Evolutionary conservation across 2,329 filamentous ascomycete species (phyloP).

Genomic region (Phaeoacremonium minimum): DNA sequence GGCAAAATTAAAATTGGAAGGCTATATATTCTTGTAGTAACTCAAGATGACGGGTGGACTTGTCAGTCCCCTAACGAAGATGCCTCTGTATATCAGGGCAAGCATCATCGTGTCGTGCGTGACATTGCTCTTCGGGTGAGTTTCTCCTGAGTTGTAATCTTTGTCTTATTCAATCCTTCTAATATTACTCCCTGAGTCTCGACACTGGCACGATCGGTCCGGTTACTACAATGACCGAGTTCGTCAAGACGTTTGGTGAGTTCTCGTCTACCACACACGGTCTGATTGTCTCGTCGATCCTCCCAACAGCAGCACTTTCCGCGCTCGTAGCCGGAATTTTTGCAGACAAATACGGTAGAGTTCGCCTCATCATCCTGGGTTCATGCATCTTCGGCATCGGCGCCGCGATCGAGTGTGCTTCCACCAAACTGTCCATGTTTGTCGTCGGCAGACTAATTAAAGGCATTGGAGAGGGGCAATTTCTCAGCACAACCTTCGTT

Average conservation of each 20-base stretch:
- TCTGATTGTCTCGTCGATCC: conserved; percentile 54
- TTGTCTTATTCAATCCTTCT: neutral
- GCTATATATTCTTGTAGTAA: too few species aligned
- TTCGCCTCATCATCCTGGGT: conserved; percentile 46
- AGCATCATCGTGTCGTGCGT: conserved; percentile 13
- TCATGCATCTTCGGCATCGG: conserved; percentile 49
- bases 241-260: conserved; percentile 43
- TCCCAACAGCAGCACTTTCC: conserved; percentile 55
- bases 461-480: conserved; percentile 55
- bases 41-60: too few species aligned
- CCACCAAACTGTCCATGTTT: conserved; percentile 41
- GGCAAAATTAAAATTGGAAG: too few species aligned
- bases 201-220: conserved; percentile 53
- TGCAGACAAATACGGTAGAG: conserved; percentile 47
- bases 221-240: conserved; percentile 53
- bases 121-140: conserved; percentile 14
- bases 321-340: conserved; percentile 55
- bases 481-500: conserved; percentile 44
- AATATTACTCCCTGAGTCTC: conserved; percentile 13
- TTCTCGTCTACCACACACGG: conserved; percentile 53
- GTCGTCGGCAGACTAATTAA: conserved; percentile 49
- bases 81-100: conserved; percentile 12
- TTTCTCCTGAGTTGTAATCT: neutral
- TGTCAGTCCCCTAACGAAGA: neutral
- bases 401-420: conserved; percentile 32